Base-by-base conservation (phyloP, 768 basidiomycete genomes). In the Pleurotus cornucopiae region DNA sequence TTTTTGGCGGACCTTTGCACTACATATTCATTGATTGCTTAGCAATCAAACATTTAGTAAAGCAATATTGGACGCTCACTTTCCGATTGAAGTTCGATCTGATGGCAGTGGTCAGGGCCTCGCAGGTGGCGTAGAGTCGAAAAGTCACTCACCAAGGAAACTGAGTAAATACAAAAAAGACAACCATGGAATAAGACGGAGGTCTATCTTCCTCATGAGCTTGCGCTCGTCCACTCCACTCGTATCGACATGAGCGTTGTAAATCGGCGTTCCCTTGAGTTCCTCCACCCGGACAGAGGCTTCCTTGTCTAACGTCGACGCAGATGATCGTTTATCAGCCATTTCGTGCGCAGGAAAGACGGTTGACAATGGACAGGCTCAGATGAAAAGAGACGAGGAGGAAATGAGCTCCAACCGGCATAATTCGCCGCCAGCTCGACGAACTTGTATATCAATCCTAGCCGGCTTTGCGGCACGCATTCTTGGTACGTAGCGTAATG, bases 121-220 rank as follows among this genome's bases (percentile, higher is more conserved):
- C 11, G 30, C 11, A 9, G 9, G 11, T 11, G 30, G 30, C 9
- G 9, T 34, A 34, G 7, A 3, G 38, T 54, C 59, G 82, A 81
- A 38, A 79, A 81, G 55, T 81, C 77, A 55, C 78, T 80, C 58
- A 80, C 54, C 84, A 68, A 53, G 51, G 75, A 90, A 91, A 61
- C 85, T 85, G 39, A 92, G 73, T 38, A 91, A 73, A 69, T 91
- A 91, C 61, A 93, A 69, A 53, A 94, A 77, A 4, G 88, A 84
- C 40, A 88, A 64, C 88, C 86, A 89, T 7, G 85, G 83, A 38
- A 87, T 76, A 59, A 87, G 76, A n/a, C 78, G 77, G 57, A 75
- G 61, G 67, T 88, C 87, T 46, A 90, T 77, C 69, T 88, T 91
- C 62, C 88, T 73, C 58, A 91, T 64, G 58, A 91, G 66, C 65